These are phyloP conservation scores for Sugiyamaella japonica DNA, from an alignment of 1,139 yeast species.

Conservation along the genomic window DNA sequence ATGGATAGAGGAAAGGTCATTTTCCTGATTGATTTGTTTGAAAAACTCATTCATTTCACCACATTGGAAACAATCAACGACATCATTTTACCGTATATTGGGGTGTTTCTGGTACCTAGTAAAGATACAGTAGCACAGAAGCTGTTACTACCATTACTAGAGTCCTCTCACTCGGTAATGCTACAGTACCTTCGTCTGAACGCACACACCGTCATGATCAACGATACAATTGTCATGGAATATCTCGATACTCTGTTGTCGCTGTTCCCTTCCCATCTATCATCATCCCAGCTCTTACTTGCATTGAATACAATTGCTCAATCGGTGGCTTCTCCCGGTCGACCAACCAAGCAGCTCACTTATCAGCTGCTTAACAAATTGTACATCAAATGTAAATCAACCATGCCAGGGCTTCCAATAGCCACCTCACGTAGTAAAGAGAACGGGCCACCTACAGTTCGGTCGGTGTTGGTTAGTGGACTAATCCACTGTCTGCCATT, in stretches of 20 bases:
- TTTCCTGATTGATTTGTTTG: slow-evolving; percentile 60
- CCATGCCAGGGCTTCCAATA: slow-evolving; percentile 39
- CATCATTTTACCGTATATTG: slow-evolving; percentile 48
- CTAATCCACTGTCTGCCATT: slow-evolving; percentile 58
- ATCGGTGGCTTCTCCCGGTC: slow-evolving; percentile 50
- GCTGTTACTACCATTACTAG: slow-evolving; percentile 47
- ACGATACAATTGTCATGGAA: slow-evolving; percentile 21
- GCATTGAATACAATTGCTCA: slow-evolving; percentile 61
- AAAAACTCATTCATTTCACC: slow-evolving; percentile 50
- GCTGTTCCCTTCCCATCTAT: slow-evolving; percentile 60
- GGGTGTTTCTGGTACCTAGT: slow-evolving; percentile 45
- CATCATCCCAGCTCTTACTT: slow-evolving; percentile 57
- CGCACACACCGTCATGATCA: slow-evolving; percentile 4
- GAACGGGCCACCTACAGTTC: slow-evolving; percentile 44
- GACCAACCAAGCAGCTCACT: slow-evolving; percentile 40
- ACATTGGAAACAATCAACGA: slow-evolving; percentile 38
- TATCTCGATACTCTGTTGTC: slow-evolving; percentile 43
- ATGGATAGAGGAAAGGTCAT: slow-evolving; percentile 51
- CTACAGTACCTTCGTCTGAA: slow-evolving; percentile 39
- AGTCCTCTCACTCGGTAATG: slow-evolving; percentile 68
- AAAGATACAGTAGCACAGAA: slow-evolving; percentile 15
- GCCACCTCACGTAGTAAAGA: slow-evolving; percentile 41
- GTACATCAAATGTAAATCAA: slow-evolving; percentile 38
- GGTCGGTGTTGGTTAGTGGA: slow-evolving; percentile 54
- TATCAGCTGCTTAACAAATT: slow-evolving; percentile 47